Conservation (phyloP, 2,329 filamentous ascomycete species). For the Trichoderma afroharzianum region DNA sequence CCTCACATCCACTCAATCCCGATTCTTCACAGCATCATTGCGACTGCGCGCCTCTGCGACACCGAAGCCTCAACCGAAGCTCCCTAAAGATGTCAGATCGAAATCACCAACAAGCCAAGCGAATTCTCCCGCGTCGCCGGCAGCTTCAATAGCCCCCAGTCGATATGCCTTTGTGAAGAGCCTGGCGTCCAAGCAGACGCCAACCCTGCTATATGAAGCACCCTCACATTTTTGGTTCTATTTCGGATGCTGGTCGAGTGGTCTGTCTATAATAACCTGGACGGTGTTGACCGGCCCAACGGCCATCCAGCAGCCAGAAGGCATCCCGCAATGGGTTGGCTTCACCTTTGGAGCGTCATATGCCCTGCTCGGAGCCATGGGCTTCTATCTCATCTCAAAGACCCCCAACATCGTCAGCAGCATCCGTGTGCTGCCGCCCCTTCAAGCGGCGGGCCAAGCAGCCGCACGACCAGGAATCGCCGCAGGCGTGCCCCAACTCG, state of each 20-base stretch:
- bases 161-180: conserved; percentile 49
- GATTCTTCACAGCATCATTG: conserved; percentile 31
- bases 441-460: conserved; percentile 23
- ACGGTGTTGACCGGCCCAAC: conserved; percentile 33
- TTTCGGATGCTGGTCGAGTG: conserved; percentile 55
- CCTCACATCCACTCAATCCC: conserved; percentile 22
- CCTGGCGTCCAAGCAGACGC: conserved; percentile 52
- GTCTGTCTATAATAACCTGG: conserved; percentile 39
- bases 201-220: conserved; percentile 61
- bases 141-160: conserved; percentile 24
- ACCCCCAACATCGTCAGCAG: conserved; percentile 54
- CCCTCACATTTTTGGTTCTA: conserved; percentile 63
- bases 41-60: conserved; percentile 23
- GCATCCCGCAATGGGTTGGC: conserved; percentile 54
- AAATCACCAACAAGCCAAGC: conserved; percentile 15
- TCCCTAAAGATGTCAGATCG: conserved; percentile 17
- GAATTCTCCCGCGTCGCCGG: conserved; percentile 16
- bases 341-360: conserved; percentile 56
- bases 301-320: conserved; percentile 40
- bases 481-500: conserved; percentile 41
- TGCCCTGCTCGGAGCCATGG: conserved; percentile 57
- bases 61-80: conserved; percentile 21
- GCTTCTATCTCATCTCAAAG: conserved; percentile 56
- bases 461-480: conserved; percentile 17
- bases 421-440: conserved; percentile 55